Evolutionary conservation across 768 basidiomycete species (phyloP), one percentile per base, ranked within the genome.

Genomic region (Serendipita vermifera): DNA sequence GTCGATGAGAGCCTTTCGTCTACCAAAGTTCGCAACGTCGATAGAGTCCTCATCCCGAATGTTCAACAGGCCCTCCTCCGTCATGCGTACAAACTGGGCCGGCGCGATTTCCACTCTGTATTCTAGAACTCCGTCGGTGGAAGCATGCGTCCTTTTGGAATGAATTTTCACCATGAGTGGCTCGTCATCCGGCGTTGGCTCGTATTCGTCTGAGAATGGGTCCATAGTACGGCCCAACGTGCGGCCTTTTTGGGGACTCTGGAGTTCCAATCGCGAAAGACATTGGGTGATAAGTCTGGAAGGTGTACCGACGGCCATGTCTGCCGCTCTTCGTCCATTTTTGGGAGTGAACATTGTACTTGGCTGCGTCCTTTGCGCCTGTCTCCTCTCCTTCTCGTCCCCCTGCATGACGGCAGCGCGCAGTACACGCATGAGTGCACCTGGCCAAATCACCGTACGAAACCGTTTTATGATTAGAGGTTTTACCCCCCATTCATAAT

Each of bases 401-500:
- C 66, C 51, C 38, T 81, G 72, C 24, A 88, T 58, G 1, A 77
- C 77, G 2, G 73, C 75, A 5, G 83, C 75, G n/a, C 88, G 75
- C 26, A 93, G 68, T 24, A 82, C 79, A 33, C 87, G 76, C 54
- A 87, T 71, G 5, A 87, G 75, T 9, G 80, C 77, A 0, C 82
- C 79, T 14, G 80, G 80, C 85, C 90, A 96, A 15, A 92, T 75
- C 3, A 89, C 77, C 0, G 81, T 86, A 63, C 86, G 75, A 64
- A 93, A 91, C 9, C 88, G 81, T 60, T 87, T 87, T 61, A 87
- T 76, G 56, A 94, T 87, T 2, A 80, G 73, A 46, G 88, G 84
- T 62, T 75, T 82, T 51, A 87, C 82, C 0, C 91, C 91, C 91
- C 91, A 96, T 65, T 93, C 91, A 59, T 94, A 94, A 65, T 82